phyloP scores from a whole-genome alignment of 257 asterid species.

The Solanum pennellii region DNA sequence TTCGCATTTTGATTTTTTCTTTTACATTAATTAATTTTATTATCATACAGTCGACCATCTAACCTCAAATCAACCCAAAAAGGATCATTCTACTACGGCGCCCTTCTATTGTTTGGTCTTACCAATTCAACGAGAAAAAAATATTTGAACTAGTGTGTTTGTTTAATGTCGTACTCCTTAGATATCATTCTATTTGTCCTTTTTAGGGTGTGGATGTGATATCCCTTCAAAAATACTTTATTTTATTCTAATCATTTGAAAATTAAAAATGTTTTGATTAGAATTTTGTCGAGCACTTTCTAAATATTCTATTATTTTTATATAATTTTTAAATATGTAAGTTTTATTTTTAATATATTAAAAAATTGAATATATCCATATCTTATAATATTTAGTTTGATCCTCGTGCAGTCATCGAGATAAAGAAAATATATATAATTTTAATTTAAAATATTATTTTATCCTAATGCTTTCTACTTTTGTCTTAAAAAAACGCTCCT shows the following conservation, averaged over 20 bases:
- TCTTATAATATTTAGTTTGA: too few relatives aligned
- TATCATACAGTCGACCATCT: not conserved
- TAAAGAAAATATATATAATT: not conserved
- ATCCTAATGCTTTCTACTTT: not conserved
- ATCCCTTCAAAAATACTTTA: not conserved
- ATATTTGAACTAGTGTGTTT: not conserved
- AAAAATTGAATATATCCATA: not conserved
- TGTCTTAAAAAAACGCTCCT: not conserved
- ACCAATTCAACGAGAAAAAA: not conserved
- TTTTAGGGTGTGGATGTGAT: not conserved
- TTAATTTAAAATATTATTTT: not conserved
- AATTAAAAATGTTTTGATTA: too few relatives aligned
- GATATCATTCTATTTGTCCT: not conserved
- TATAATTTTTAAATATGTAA: not conserved
- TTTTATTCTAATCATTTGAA: too few relatives aligned
- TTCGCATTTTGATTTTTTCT: not conserved
- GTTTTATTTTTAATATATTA: not conserved
- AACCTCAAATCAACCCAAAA: not conserved
- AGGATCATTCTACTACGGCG: not conserved
- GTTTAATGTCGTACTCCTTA: not conserved
- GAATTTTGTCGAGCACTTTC: not conserved
- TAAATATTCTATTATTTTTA: too few relatives aligned
- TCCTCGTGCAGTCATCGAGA: too few relatives aligned
- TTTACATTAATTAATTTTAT: not conserved
- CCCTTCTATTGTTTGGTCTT: not conserved